Conservation (phyloP, 768 basidiomycete genomes). For the Chalciporus sphaerocephalus region DNA sequence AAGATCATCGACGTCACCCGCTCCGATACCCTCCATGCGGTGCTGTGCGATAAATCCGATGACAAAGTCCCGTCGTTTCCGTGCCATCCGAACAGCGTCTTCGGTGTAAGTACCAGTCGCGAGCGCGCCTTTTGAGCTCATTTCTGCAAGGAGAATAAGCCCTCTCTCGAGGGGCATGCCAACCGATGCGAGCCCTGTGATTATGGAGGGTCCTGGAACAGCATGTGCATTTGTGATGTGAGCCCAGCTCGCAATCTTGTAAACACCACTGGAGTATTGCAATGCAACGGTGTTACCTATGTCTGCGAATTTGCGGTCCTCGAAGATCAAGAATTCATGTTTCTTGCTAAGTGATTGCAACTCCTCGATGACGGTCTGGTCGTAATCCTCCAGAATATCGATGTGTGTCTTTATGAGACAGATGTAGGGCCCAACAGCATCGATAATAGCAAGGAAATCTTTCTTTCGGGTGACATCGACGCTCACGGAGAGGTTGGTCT, state of each 20-base stretch:
- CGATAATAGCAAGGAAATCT: conserved; percentile 81
- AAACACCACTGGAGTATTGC: conserved; percentile 89
- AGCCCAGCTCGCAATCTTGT: conserved; percentile 93
- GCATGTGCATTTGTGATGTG: conserved; percentile 97
- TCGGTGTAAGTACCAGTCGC: conserved; percentile 81
- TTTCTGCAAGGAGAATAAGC: conserved; percentile 88
- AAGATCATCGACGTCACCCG: conserved; percentile 24
- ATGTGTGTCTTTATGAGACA: conserved; percentile 99
- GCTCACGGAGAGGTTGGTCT: conserved; percentile 90
- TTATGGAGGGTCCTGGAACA: conserved; percentile 91
- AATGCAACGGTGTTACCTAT: conserved; percentile 96
- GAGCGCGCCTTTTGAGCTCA: conserved; percentile 88
- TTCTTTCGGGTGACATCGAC: conserved; percentile 84
- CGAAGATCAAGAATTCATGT: conserved; percentile 94
- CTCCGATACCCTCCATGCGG: conserved; percentile 69
- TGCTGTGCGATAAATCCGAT: conserved; percentile 94
- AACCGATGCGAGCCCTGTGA: conserved; percentile 83
- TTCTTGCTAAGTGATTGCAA: conserved; percentile 68
- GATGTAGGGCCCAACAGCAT: conserved; percentile 82
- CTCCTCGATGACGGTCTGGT: conserved; percentile 60
- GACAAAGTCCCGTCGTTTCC: conserved; percentile 77
- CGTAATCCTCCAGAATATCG: conserved; percentile 93
- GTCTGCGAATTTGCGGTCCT: conserved; percentile 98
- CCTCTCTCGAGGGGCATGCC: conserved; percentile 81
- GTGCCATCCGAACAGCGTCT: conserved; percentile 83